Conservation (phyloP, 371 early-diverging fungal species). For the Chytridiales sp. region DNA sequence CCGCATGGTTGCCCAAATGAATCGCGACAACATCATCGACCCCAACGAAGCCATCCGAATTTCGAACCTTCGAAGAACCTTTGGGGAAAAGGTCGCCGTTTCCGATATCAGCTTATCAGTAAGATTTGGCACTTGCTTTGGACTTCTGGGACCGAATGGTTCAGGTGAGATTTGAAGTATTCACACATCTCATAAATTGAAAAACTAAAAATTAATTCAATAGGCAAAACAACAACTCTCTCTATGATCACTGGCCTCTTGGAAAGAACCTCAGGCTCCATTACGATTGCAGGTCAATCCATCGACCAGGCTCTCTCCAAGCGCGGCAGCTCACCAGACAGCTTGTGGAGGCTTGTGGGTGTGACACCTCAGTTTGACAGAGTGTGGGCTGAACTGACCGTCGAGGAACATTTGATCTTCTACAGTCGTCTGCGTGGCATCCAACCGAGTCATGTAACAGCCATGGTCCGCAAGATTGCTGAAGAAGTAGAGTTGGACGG, state of each 20-base stretch:
- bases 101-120: conserved; percentile 66
- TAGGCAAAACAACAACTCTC: conserved; percentile 64
- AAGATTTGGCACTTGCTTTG: conserved; percentile 57
- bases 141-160: conserved; percentile 57
- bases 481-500: conserved; percentile 34
- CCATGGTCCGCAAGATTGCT: conserved; percentile 28
- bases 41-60: conserved; percentile 20
- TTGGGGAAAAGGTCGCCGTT: conserved; percentile 57
- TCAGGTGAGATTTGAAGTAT: conserved; percentile 6
- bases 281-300: conserved; percentile 22
- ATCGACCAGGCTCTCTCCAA: conserved; percentile 5
- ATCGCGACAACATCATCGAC: conserved; percentile 10
- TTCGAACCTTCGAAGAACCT: conserved; percentile 22
- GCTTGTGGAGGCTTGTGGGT: conserved; percentile 21
- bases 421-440: conserved; percentile 44
- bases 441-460: background rate
- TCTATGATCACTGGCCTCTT: conserved; percentile 55
- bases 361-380: conserved; percentile 43
- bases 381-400: conserved; percentile 41
- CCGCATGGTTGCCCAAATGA: background rate
- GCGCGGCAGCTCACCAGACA: background rate
- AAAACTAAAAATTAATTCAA: background rate
- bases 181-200: background rate
- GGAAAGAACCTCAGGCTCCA: conserved; percentile 31
- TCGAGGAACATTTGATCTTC: conserved; percentile 42